Evolutionary conservation across 2,329 filamentous ascomycete genomes (phyloP).

Genomic region (Seiridium cupressi): DNA sequence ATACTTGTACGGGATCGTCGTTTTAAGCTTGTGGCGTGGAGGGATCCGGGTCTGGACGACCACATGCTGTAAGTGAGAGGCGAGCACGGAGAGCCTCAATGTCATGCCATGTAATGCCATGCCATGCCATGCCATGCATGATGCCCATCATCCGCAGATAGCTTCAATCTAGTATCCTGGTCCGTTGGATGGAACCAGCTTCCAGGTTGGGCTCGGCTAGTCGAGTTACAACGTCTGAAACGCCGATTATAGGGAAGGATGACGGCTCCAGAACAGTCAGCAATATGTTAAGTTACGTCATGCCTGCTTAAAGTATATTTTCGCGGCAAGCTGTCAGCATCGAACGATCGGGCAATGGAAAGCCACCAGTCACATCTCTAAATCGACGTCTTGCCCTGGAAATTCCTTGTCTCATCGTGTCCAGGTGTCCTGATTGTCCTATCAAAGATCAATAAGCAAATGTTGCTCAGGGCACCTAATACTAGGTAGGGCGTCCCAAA

Average conservation of each 20-base stretch:
- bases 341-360: too few species aligned
- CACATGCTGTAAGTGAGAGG: not conserved
- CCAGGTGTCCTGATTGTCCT: too few species aligned
- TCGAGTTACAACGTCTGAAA: not conserved
- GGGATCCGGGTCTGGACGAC: not conserved
- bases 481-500: not conserved
- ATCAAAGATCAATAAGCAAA: too few species aligned
- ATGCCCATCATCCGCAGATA: conserved; percentile 5
- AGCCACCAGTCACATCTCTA: too few species aligned
- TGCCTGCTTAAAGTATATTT: too few species aligned
- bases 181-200: not conserved
- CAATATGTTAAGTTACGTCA: too few species aligned
- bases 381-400: too few species aligned
- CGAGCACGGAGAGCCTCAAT: conserved; percentile 8
- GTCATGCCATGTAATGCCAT: conserved; percentile 8
- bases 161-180: conserved; percentile 1
- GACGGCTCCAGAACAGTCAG: too few species aligned
- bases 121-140: conserved; percentile 10
- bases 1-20: not conserved
- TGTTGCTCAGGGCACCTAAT: too few species aligned
- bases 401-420: too few species aligned
- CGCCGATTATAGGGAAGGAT: too few species aligned
- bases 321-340: too few species aligned
- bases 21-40: not conserved
- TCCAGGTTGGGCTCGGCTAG: not conserved